These are phyloP conservation scores for Ustanciosporium gigantosporum DNA, from an alignment of 1,284 basidiomycete species.

Conservation along the genomic window DNA sequence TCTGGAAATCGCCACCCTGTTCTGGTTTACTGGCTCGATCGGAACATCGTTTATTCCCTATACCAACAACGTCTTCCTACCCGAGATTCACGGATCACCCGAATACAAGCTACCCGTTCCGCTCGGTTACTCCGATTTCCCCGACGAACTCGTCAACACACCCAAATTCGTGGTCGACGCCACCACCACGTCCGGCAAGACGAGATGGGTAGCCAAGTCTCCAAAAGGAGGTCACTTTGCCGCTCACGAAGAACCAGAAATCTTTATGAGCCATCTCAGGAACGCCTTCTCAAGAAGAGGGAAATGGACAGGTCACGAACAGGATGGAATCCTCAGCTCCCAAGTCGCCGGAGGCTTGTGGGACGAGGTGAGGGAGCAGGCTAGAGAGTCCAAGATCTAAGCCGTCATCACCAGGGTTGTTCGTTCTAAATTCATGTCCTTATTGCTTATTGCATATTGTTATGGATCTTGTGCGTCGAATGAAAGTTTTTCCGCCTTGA, in stretches of 20 bases:
- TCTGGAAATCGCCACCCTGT: constrained; percentile 28
- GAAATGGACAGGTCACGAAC: constrained; percentile 16
- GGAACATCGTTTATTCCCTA: constrained; percentile 49
- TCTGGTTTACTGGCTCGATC: constrained; percentile 42
- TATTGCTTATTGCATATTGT: too few species aligned
- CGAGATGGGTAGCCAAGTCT: constrained; percentile 34
- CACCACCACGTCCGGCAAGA: constrained; percentile 27
- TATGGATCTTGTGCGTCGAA: too few species aligned
- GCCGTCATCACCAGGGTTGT: neutral
- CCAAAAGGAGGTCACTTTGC: constrained; percentile 48
- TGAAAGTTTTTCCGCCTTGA: too few species aligned
- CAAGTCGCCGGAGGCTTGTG: constrained; percentile 37
- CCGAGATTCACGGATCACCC: constrained; percentile 26
- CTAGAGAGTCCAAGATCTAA: constrained; percentile 31
- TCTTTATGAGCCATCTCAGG: constrained; percentile 42
- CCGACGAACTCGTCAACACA: constrained; percentile 40
- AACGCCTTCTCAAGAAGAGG: constrained; percentile 39
- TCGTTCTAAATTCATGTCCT: too few species aligned
- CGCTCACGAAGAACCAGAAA: constrained; percentile 41
- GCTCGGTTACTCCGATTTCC: constrained; percentile 44
- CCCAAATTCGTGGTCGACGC: constrained; percentile 30
- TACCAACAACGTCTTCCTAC: constrained; percentile 35
- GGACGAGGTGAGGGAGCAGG: constrained; percentile 33
- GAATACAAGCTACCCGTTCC: constrained; percentile 32
- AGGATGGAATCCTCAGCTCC: constrained; percentile 12